These are phyloP conservation scores for Eimeria maxima DNA, from an alignment of 169 alveolate species.

Conservation along the genomic window DNA sequence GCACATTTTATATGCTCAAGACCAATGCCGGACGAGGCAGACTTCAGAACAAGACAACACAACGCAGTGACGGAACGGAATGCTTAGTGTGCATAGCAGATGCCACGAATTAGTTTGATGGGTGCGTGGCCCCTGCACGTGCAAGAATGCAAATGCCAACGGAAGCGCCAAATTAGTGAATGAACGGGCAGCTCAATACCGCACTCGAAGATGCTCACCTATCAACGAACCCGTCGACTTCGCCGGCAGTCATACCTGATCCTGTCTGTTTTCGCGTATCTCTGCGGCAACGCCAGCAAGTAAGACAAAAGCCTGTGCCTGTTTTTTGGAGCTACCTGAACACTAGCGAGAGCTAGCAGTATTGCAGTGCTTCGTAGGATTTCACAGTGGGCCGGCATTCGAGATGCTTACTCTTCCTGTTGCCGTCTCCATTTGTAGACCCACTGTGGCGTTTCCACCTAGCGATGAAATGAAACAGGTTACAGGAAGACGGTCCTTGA, in stretches of 20 bases:
- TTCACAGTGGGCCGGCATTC: background rate
- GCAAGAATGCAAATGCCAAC: background rate
- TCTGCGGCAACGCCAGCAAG: background rate
- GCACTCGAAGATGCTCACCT: background rate
- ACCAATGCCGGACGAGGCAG: background rate
- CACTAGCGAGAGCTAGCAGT: background rate
- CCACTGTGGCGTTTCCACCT: constrained; percentile 58
- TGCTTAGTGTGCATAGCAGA: background rate
- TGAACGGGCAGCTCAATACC: background rate
- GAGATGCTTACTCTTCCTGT: constrained; percentile 44
- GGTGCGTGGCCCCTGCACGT: background rate
- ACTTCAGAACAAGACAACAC: background rate
- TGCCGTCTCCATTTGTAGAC: constrained; percentile 49
- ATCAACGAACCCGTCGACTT: constrained; percentile 55
- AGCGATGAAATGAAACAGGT: background rate
- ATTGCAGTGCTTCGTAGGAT: background rate
- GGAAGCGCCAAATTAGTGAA: background rate
- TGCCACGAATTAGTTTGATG: background rate
- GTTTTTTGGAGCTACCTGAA: background rate
- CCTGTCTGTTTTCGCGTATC: constrained; percentile 43
- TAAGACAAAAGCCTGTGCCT: background rate
- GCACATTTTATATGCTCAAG: background rate
- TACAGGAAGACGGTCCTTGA: background rate
- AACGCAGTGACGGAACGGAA: background rate
- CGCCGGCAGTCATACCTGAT: constrained; percentile 34